These are phyloP conservation scores for Acaromyces ingoldii DNA, from an alignment of 1,284 basidiomycete species.

Conservation along the genomic window DNA sequence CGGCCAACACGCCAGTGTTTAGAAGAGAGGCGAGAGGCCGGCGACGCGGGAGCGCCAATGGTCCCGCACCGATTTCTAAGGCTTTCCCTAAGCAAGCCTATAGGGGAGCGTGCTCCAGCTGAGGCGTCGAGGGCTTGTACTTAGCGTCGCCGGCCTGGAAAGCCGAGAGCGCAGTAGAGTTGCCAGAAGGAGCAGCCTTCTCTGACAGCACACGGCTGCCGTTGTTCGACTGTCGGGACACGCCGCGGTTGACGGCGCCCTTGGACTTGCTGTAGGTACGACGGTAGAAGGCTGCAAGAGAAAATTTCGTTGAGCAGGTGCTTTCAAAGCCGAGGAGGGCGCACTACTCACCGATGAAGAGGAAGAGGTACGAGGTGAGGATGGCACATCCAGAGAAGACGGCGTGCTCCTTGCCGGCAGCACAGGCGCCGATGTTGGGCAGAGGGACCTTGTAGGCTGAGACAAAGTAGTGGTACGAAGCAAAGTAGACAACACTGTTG, in stretches of 20 bases:
- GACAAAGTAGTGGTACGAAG: slow-evolving; percentile 53
- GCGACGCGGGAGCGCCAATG: no score
- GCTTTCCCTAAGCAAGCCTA: no score
- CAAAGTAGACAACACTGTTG: slow-evolving; percentile 23
- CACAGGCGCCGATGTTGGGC: slow-evolving; percentile 73
- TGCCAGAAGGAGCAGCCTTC: not conserved
- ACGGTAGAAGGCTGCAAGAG: slow-evolving; percentile 40
- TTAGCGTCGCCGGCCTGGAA: not conserved
- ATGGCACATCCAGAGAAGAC: slow-evolving; percentile 84
- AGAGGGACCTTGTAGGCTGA: slow-evolving; percentile 52
- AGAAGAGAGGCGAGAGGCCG: no score
- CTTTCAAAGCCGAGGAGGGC: slow-evolving; percentile 9
- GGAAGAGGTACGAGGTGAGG: slow-evolving; percentile 68
- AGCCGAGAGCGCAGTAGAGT: not conserved
- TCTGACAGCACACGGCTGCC: slow-evolving; percentile 1
- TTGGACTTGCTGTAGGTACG: slow-evolving; percentile 48
- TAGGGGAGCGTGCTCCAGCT: slow-evolving; percentile 2
- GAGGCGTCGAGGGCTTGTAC: slow-evolving; percentile 6
- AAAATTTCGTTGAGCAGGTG: not conserved
- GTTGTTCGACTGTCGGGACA: not conserved
- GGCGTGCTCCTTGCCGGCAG: slow-evolving; percentile 79
- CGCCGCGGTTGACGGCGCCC: not conserved
- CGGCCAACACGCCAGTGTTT: no score
- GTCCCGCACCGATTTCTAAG: no score
- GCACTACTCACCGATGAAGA: slow-evolving; percentile 37